phyloP scores from a whole-genome alignment of 2,329 filamentous ascomycete species.

The Penicillium sp. region DNA sequence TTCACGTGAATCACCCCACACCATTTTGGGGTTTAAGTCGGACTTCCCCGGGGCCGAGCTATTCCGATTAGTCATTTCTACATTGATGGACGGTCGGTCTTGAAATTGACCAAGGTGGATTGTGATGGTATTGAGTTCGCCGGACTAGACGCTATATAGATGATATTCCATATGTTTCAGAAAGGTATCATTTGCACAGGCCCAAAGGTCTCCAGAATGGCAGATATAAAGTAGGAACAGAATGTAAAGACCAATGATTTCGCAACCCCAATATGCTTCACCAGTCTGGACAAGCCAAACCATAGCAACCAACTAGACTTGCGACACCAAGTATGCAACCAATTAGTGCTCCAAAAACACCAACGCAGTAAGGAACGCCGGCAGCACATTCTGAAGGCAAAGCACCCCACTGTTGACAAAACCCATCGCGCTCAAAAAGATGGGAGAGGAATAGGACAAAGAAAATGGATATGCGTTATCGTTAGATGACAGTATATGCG shows the following conservation, averaged over 20 bases:
- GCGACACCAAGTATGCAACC: slow-evolving; percentile 25
- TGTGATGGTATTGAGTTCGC: neutral
- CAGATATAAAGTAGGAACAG: slow-evolving; percentile 1
- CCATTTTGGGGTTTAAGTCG: neutral
- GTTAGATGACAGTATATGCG: slow-evolving; percentile 19
- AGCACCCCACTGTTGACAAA: slow-evolving; percentile 12
- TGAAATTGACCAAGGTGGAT: neutral
- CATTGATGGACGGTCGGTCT: neutral
- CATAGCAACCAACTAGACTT: slow-evolving; percentile 3
- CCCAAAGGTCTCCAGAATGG: slow-evolving; percentile 21
- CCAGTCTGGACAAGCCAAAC: neutral
- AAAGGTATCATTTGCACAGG: slow-evolving; percentile 18
- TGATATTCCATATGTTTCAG: slow-evolving; percentile 5
- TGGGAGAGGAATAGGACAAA: slow-evolving; percentile 12
- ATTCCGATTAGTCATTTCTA: neutral
- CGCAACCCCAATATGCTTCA: slow-evolving; percentile 3
- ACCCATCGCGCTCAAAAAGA: slow-evolving; percentile 10
- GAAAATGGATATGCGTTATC: slow-evolving; percentile 20
- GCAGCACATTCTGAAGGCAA: slow-evolving; percentile 16
- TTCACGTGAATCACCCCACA: neutral
- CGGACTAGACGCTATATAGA: slow-evolving; percentile 5
- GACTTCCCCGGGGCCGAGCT: neutral
- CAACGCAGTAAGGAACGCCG: slow-evolving; percentile 10
- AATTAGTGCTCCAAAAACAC: slow-evolving; percentile 14
- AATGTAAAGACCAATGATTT: slow-evolving; percentile 2